These are phyloP conservation scores for Corylus heterophylla DNA, from an alignment of 306 rosid genomes.

Conservation along the genomic window DNA sequence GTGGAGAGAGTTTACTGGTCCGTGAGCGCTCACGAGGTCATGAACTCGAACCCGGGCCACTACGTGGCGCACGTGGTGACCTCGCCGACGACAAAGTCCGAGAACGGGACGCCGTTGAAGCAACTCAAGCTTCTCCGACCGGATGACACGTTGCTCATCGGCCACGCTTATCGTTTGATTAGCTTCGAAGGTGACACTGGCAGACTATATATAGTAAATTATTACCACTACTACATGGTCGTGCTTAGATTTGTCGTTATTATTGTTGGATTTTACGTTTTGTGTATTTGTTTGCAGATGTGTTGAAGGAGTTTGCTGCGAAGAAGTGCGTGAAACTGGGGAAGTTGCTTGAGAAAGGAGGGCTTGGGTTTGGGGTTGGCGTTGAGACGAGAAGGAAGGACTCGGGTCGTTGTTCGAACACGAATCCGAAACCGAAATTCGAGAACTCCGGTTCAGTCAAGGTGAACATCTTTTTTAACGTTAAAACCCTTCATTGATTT, in stretches of 20 bases:
- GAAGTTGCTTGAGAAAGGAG: slow-evolving; percentile 62
- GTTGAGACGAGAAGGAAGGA: slow-evolving; percentile 44
- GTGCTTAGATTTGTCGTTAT: not conserved
- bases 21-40: slow-evolving; percentile 67
- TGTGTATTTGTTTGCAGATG: slow-evolving; percentile 47
- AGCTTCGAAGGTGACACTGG: slow-evolving; percentile 60
- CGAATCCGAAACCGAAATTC: slow-evolving; percentile 30
- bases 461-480: slow-evolving; percentile 37
- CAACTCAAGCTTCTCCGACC: slow-evolving; percentile 95
- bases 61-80: slow-evolving; percentile 70
- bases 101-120: slow-evolving; percentile 55
- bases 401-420: slow-evolving; percentile 35
- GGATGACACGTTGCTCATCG: slow-evolving; percentile 74
- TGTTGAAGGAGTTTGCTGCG: slow-evolving; percentile 87
- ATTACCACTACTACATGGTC: not conserved
- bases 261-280: not conserved
- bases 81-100: slow-evolving; percentile 47
- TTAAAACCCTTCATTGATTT: not conserved
- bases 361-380: slow-evolving; percentile 22
- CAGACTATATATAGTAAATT: no score
- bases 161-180: slow-evolving; percentile 85
- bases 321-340: slow-evolving; percentile 81
- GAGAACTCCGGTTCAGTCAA: slow-evolving; percentile 17
- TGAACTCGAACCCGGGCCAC: slow-evolving; percentile 79
- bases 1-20: slow-evolving; percentile 81